A percentile compares a stretch with the other conserved stretches of the same genome.
phyloP scores from a whole-genome alignment of 2,329 filamentous ascomycete genomes.

The Phyllosticta paracitricarpa region DNA sequence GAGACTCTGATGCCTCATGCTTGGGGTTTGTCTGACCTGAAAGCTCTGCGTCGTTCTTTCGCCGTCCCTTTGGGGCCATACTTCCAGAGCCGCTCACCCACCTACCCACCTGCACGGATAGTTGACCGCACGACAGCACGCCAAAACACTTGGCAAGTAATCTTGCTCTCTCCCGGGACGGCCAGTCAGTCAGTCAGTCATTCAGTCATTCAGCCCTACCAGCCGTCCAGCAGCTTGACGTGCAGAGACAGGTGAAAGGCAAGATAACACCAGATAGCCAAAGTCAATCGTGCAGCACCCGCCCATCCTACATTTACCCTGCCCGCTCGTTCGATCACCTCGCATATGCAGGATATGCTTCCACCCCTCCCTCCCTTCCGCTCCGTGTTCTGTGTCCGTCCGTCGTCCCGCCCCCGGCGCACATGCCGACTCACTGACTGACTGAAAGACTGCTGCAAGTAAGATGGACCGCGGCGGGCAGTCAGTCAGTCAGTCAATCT shows the following conservation, averaged over 20 bases:
- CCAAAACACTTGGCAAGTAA: background rate
- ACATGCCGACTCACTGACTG: background rate
- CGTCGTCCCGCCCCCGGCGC: too few species aligned
- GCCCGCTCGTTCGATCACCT: background rate
- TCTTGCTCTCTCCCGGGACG: background rate
- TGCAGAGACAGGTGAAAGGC: background rate
- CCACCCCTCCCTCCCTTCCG: too few species aligned
- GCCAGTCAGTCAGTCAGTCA: background rate
- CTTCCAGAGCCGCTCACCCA: too few species aligned
- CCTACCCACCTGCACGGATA: too few species aligned
- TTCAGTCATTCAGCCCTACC: background rate
- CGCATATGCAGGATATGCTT: background rate
- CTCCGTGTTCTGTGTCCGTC: too few species aligned
- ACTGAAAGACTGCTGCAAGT: background rate
- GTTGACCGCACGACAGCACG: too few species aligned
- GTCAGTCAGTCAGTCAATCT: background rate
- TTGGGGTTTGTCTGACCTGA: too few species aligned
- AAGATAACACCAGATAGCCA: background rate
- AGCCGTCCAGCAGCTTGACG: background rate
- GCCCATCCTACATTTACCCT: too few species aligned
- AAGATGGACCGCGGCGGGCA: background rate
- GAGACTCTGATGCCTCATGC: too few species aligned
- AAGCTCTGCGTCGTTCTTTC: too few species aligned
- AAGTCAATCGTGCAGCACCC: background rate
- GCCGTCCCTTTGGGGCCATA: too few species aligned